Conservation (phyloP, 805 yeast species). For the Monosporozyma servazzii region DNA sequence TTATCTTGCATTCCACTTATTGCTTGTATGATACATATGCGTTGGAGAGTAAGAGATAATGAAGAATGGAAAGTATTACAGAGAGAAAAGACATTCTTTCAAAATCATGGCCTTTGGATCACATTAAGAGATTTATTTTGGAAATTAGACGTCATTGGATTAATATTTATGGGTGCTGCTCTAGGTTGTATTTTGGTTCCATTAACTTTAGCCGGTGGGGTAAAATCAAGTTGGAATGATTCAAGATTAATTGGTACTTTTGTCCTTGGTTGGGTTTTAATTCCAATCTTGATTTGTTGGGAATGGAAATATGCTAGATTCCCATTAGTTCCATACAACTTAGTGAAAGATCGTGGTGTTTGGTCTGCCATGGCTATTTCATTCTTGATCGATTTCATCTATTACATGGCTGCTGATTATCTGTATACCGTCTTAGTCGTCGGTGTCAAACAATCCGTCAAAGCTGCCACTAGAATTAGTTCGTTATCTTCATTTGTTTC, state of each 20-base stretch:
- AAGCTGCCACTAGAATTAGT: constrained; percentile 57
- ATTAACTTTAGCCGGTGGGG: constrained; percentile 68
- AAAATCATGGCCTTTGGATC: constrained; percentile 30
- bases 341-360: constrained; percentile 60
- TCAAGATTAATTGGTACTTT: constrained; percentile 61
- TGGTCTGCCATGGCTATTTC: constrained; percentile 61
- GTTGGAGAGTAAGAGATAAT: constrained; percentile 41
- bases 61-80: constrained; percentile 40
- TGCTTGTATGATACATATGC: constrained; percentile 46
- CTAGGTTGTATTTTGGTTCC: constrained; percentile 64
- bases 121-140: constrained; percentile 40
- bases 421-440: constrained; percentile 59
- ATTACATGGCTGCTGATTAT: constrained; percentile 62
- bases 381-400: constrained; percentile 49
- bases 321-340: constrained; percentile 55
- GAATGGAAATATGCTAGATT: constrained; percentile 45
- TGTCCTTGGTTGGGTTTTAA: constrained; percentile 51
- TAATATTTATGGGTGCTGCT: constrained; percentile 43
- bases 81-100: constrained; percentile 33
- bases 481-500: constrained; percentile 57
- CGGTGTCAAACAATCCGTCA: constrained; percentile 47
- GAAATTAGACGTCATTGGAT: constrained; percentile 59
- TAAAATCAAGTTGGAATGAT: constrained; percentile 42
- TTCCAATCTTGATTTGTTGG: constrained; percentile 55
- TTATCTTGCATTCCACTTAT: constrained; percentile 53